Conservation (phyloP, 768 basidiomycete species). For the Boletus subcaerulescens region DNA sequence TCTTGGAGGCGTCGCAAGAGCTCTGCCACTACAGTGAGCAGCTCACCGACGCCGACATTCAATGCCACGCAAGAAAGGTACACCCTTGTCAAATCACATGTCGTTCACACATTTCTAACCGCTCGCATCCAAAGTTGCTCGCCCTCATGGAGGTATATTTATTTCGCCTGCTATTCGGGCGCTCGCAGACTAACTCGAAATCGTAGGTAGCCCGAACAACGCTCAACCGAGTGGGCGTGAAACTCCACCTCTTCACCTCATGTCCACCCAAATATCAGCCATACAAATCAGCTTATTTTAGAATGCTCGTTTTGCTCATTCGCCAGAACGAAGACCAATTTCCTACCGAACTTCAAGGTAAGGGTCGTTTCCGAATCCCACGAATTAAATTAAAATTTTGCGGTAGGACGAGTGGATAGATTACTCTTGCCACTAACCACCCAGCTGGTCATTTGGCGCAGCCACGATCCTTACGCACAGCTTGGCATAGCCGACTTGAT, state of each 20-base stretch:
- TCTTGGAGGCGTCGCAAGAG: constrained; percentile 29
- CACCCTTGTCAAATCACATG: neutral
- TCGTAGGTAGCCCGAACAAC: constrained; percentile 47
- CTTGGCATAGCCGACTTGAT: constrained; percentile 35
- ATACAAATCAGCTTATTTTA: constrained; percentile 50
- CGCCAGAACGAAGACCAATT: constrained; percentile 33
- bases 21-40: constrained; percentile 19
- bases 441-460: constrained; percentile 28
- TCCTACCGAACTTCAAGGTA: constrained; percentile 28
- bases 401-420: constrained; percentile 30
- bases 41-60: constrained; percentile 21
- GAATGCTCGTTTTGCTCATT: constrained; percentile 41
- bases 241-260: constrained; percentile 44
- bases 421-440: constrained; percentile 34
- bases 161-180: constrained; percentile 2
- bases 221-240: constrained; percentile 40
- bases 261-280: constrained; percentile 39
- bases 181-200: neutral
- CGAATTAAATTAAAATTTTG: constrained; percentile 3
- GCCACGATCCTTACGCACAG: constrained; percentile 30
- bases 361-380: neutral
- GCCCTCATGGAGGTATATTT: constrained; percentile 49
- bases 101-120: constrained; percentile 2
- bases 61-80: constrained; percentile 29
- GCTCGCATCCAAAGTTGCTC: constrained; percentile 39